phyloP scores from a whole-genome alignment of 2,329 filamentous ascomycete genomes.

The Aureobasidium subglaciale region DNA sequence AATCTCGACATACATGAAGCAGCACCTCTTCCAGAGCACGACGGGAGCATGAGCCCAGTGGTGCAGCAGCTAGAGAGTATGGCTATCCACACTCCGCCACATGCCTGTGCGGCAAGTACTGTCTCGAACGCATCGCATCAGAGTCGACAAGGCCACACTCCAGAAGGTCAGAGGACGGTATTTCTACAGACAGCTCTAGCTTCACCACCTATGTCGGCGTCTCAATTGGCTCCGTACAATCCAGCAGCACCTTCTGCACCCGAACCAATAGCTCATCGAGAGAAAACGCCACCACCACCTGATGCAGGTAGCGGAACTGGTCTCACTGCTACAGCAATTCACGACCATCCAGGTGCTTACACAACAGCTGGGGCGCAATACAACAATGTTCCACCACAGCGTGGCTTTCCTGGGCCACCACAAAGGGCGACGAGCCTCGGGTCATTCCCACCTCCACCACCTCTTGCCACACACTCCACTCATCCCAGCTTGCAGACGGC shows the following conservation, averaged over 20 bases:
- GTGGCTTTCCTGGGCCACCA: too few species aligned
- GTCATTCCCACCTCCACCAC: constrained; percentile 29
- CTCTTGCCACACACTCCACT: constrained; percentile 19
- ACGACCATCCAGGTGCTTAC: constrained; percentile 28
- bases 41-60: constrained; percentile 55
- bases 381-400: constrained; percentile 31
- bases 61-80: constrained; percentile 67
- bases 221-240: constrained; percentile 66
- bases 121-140: constrained; percentile 21
- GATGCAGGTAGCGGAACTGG: constrained; percentile 51
- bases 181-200: constrained; percentile 14
- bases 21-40: constrained; percentile 41
- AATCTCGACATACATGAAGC: constrained; percentile 61
- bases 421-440: constrained; percentile 22
- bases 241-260: constrained; percentile 70
- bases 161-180: constrained; percentile 16
- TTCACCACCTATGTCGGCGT: constrained; percentile 29
- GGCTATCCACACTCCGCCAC: constrained; percentile 56
- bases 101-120: constrained; percentile 32
- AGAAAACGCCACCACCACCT: constrained; percentile 71
- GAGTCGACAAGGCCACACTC: constrained; percentile 25
- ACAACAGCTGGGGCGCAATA: constrained; percentile 18
- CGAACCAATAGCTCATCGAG: constrained; percentile 62
- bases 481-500: constrained; percentile 15
- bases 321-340: constrained; percentile 31